Evolutionary conservation across 371 early-diverging fungal species (phyloP).

Genomic region (Mucor racemosus): DNA sequence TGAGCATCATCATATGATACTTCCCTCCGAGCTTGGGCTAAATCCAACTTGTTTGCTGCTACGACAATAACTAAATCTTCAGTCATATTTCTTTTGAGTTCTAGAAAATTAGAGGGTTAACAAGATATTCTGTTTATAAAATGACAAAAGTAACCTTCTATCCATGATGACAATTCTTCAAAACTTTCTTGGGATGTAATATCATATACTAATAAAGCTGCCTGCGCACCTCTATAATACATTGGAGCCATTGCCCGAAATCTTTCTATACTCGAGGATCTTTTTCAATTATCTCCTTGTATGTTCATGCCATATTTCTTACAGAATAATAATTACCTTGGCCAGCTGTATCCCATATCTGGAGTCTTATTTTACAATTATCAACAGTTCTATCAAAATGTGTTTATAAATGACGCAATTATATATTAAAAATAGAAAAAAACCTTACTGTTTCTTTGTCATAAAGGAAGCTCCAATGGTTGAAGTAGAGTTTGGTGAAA

Average conservation of each 20-base stretch:
- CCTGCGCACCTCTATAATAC: constrained; percentile 81
- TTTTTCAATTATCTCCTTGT: constrained; percentile 10
- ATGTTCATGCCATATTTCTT: not conserved
- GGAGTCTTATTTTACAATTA: constrained; percentile 68
- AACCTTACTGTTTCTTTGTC: constrained; percentile 72
- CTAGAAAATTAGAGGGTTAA: constrained; percentile 28
- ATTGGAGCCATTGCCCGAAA: constrained; percentile 77
- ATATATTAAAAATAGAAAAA: not conserved
- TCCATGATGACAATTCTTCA: constrained; percentile 68
- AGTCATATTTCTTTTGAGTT: constrained; percentile 73
- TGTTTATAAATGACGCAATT: constrained; percentile 8
- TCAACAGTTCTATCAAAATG: constrained; percentile 58
- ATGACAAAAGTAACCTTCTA: constrained; percentile 49
- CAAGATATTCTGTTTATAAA: no score
- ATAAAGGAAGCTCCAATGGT: constrained; percentile 86
- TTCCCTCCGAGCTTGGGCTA: constrained; percentile 62
- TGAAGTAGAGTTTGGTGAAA: constrained; percentile 79
- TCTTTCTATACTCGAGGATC: constrained; percentile 46
- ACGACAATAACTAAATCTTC: constrained; percentile 73
- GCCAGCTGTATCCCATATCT: constrained; percentile 78
- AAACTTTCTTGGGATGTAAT: constrained; percentile 67
- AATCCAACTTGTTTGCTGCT: constrained; percentile 79
- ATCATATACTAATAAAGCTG: constrained; percentile 71
- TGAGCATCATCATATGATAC: constrained; percentile 63
- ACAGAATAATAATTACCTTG: constrained; percentile 47